Evolutionary conservation across 2,329 filamentous ascomycete genomes (phyloP), one percentile per base, ranked within the genome.

Genomic region (Fusarium papillatum): DNA sequence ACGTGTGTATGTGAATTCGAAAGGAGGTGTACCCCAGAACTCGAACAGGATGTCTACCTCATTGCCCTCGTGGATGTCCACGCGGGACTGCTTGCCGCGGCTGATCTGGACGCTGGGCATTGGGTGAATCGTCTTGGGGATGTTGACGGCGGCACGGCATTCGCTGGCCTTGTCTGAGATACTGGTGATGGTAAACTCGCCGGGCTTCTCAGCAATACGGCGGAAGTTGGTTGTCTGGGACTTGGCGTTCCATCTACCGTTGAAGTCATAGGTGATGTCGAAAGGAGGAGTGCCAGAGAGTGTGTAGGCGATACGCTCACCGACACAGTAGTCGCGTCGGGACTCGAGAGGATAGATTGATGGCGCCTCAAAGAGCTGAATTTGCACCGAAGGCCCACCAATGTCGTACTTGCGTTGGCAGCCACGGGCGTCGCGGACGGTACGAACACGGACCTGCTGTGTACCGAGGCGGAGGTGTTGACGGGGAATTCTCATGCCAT

Each of bases 41-140:
- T 98, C 95, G 79, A 99, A 98, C 10, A 95, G 87, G 64, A 99
- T 95, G 82, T 98, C 95, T 1, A 97, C 95, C 82, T 97, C 94
- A 73, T 95, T 95, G 78, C 97, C 97, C 86, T 99, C 96, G 83
- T 98, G 97, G 74, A 99, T 99, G 82, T 98, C 97, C 41, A 97
- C 93, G 76, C 94, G 92, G 9, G 93, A 91, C 70, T 95, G 93
- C 73, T 91, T 91, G 36, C 97, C 97, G 80, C 95, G 94, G 81
- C 94, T 96, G 77, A 99, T 95, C 77, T 93, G 93, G 59, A 98
- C 97, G 70, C 94, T 96, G 5, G 97, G 97, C 86, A 98, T 93
- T 64, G 95, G 93, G 82, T 98, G 97, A 78, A 99, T 98, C 9
- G 90, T 89, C 84, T 98, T 98, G 64, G 90, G 90, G 62, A 98